These are phyloP conservation scores for Helicocarpus griseus DNA, from an alignment of 2,329 filamentous ascomycete species.

Conservation along the genomic window DNA sequence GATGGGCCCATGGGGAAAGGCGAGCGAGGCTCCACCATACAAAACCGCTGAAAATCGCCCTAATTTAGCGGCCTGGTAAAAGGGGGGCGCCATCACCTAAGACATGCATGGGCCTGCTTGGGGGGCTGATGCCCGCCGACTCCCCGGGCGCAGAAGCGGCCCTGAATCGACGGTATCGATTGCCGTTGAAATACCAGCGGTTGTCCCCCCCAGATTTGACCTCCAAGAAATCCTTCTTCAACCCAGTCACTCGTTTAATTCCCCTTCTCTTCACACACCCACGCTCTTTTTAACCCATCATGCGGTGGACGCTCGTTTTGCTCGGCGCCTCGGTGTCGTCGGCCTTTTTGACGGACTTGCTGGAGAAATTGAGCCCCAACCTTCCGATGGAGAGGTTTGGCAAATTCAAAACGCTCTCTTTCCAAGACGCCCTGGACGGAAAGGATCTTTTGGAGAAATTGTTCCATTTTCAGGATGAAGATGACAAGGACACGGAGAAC, in stretches of 20 bases:
- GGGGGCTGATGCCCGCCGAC: not conserved
- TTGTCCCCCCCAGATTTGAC: not conserved
- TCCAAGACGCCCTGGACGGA: conserved; percentile 25
- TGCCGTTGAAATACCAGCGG: not conserved
- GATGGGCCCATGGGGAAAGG: no score
- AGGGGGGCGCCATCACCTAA: not conserved
- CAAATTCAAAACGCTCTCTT: conserved; percentile 24
- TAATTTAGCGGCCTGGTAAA: not conserved
- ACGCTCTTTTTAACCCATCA: not conserved
- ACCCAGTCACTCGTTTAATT: conserved; percentile 4
- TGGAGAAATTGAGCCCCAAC: not conserved
- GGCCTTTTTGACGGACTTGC: not conserved
- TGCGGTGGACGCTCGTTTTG: conserved; percentile 1
- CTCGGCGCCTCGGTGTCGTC: not conserved
- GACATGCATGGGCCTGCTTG: conserved; percentile 1
- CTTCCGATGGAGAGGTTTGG: conserved; percentile 20
- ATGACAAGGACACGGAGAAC: not conserved
- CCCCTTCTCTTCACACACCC: not conserved
- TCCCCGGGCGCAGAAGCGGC: not conserved
- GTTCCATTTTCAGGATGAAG: not conserved
- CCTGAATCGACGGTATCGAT: not conserved
- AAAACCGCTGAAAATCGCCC: not conserved
- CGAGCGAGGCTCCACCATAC: not conserved
- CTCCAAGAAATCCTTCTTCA: not conserved
- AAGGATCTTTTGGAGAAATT: conserved; percentile 2